These are phyloP conservation scores for Kwoniella heveanensis DNA, from an alignment of 768 basidiomycete species.

Conservation along the genomic window DNA sequence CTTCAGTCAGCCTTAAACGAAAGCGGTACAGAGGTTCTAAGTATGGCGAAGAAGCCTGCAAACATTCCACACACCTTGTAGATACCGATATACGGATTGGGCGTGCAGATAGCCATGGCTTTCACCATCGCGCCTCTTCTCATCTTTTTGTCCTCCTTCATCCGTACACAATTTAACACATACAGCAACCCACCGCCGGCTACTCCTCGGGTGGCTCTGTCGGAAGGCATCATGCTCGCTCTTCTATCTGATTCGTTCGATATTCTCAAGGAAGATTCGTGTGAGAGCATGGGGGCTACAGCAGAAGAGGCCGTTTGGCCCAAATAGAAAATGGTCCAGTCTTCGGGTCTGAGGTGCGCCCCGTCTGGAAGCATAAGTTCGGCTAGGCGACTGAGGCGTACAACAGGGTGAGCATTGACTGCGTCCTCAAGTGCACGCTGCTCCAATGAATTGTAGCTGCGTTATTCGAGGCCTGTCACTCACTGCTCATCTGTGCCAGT, in stretches of 20 bases:
- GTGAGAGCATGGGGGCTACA: conserved; percentile 75
- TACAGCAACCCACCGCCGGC: conserved; percentile 64
- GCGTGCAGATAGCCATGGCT: conserved; percentile 89
- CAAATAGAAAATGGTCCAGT: conserved; percentile 98
- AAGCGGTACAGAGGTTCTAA: too few species aligned
- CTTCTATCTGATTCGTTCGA: conserved; percentile 18
- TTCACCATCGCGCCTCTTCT: conserved; percentile 92
- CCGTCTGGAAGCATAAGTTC: conserved; percentile 99
- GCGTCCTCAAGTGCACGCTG: too few species aligned
- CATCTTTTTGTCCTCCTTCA: conserved; percentile 82
- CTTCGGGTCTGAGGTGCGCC: conserved; percentile 88
- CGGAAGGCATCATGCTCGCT: conserved; percentile 21
- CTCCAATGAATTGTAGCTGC: too few species aligned
- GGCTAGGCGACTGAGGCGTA: conserved; percentile 71
- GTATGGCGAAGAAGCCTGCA: too few species aligned
- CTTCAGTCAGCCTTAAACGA: too few species aligned
- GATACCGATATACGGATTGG: conserved; percentile 91
- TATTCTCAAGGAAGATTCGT: conserved; percentile 34
- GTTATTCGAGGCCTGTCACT: too few species aligned
- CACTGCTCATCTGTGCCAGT: conserved; percentile 93
- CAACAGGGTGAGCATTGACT: conserved; percentile 13
- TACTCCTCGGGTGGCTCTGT: conserved; percentile 35
- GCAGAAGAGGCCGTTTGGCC: conserved; percentile 90
- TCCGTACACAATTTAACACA: conserved; percentile 86
- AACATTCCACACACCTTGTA: conserved; percentile 72